Evolutionary conservation across 1,139 yeast species (phyloP), one percentile per base, ranked within the genome.

Genomic region (Cylindricascospora bacillispora): DNA sequence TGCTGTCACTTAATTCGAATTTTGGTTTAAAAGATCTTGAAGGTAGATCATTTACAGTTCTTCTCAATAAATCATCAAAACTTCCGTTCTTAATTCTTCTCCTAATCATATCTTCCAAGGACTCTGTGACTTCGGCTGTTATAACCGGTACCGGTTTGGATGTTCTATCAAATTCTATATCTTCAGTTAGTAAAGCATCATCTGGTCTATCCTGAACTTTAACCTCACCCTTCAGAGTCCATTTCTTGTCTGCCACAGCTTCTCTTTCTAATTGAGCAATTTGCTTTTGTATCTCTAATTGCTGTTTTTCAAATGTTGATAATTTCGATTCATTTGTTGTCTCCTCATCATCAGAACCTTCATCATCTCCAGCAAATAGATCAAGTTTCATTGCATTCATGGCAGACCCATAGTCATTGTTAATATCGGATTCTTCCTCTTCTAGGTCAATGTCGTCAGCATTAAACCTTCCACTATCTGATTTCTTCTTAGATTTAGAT

Each of bases 151-250:
- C 95, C 0, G 92, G 86, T 44, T 77, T 79, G 5, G 82, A 68
- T 5, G 74, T 72, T 43, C 85, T 66, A 38, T 79, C 92, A 45
- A 78, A 76, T 39, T 78, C 82, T 28, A 79, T 49, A 22, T 71
- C 78, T 40, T 74, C 82, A 17, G 70, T 71, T 26, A 80, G 51
- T 22, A 89, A 62, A 1, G 97, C 78, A 56, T 89, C 95, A 29
- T 65, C 62, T 3, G 94, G 94, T 49, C 98, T 70, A 42, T 78
- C 82, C 39, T 67, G 70, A 1, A 86, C 81, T 31, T 70, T 68
- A 2, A 83, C 85, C 57, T 89, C 98, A 56, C 98, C 98, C 50
- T 76, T 79, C 67, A 86, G 67, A 6, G 93, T 75, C 98, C 98
- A 89, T 47, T 76, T 76, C 61, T 89, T 89, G 37, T 80, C 89